These are phyloP conservation scores for Pleoardoris graminearum DNA, from an alignment of 2,329 filamentous ascomycete genomes.

Conservation along the genomic window DNA sequence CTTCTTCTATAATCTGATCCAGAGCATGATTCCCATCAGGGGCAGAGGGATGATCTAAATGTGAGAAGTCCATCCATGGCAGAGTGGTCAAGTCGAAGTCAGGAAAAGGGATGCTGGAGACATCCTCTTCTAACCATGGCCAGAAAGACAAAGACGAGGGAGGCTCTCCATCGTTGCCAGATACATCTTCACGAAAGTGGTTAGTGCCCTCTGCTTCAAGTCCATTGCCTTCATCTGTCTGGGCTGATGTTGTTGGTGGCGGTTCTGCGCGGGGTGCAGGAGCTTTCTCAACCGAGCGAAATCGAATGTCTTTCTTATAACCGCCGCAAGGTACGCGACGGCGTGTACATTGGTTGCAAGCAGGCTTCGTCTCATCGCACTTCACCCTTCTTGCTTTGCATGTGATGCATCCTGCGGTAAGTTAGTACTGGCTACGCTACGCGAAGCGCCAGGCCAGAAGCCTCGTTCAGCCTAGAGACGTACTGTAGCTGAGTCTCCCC, in stretches of 20 bases:
- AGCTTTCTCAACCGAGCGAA: conserved; percentile 51
- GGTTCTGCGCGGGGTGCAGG: neutral
- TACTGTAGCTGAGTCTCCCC: neutral
- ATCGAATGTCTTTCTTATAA: conserved; percentile 72
- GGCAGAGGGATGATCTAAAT: neutral
- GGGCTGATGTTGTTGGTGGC: neutral
- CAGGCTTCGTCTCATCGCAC: conserved; percentile 71
- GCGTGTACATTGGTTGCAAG: conserved; percentile 66
- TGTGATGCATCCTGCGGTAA: conserved; percentile 64
- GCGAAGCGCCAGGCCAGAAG: neutral
- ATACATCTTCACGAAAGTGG: neutral
- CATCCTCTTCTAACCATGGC: conserved; percentile 6
- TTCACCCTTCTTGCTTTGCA: conserved; percentile 73
- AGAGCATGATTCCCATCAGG: neutral
- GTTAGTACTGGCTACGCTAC: neutral
- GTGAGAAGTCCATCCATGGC: conserved; percentile 8
- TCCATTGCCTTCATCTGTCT: conserved; percentile 9
- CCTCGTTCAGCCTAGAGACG: neutral
- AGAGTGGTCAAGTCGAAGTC: conserved; percentile 4
- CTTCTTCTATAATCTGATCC: conserved; percentile 4
- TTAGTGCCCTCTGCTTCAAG: neutral
- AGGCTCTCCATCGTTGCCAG: neutral
- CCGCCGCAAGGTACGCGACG: conserved; percentile 68
- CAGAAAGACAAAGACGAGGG: conserved; percentile 1
- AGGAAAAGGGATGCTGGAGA: neutral